A percentile compares a stretch with the other conserved stretches of the same genome.
Evolutionary conservation across 2,329 filamentous ascomycete species (phyloP).

Genomic region (Acarospora socialis): DNA sequence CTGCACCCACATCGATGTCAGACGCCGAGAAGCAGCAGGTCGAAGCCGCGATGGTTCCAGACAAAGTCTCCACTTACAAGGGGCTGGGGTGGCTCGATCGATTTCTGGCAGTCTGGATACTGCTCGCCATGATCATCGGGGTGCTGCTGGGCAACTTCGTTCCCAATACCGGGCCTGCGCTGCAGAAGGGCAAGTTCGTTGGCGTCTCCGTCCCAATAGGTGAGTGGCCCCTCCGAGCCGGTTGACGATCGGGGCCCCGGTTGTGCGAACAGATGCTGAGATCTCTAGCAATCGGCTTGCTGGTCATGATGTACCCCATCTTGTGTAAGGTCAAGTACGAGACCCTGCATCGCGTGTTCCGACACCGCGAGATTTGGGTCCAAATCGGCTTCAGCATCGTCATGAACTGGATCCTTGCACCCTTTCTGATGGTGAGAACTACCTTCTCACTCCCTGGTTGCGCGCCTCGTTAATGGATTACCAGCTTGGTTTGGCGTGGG

Average conservation of each 20-base stretch:
- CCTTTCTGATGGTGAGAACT: constrained; percentile 50
- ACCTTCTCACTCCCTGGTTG: no score
- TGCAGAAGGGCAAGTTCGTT: constrained; percentile 60
- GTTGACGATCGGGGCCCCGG: constrained; percentile 13
- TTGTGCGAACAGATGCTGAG: background rate
- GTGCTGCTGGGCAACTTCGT: constrained; percentile 67
- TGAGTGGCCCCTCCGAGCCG: constrained; percentile 20
- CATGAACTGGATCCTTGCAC: constrained; percentile 72
- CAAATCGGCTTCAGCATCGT: constrained; percentile 66
- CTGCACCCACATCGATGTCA: no score
- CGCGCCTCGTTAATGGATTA: no score
- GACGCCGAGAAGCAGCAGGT: no score
- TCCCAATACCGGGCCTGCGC: constrained; percentile 41
- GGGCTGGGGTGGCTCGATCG: constrained; percentile 47
- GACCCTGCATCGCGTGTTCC: constrained; percentile 52
- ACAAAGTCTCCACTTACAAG: constrained; percentile 24
- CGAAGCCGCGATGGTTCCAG: no score
- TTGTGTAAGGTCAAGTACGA: constrained; percentile 76
- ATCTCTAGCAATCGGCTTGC: constrained; percentile 54
- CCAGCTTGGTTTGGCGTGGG: constrained; percentile 53
- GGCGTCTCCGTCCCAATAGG: constrained; percentile 55
- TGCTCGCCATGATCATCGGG: constrained; percentile 63
- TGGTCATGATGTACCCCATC: constrained; percentile 93
- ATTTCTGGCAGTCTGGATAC: constrained; percentile 57
- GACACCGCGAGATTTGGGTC: constrained; percentile 51